Evolutionary conservation across 2,329 filamentous ascomycete genomes (phyloP).

Genomic region (Neoascochyta sp.): DNA sequence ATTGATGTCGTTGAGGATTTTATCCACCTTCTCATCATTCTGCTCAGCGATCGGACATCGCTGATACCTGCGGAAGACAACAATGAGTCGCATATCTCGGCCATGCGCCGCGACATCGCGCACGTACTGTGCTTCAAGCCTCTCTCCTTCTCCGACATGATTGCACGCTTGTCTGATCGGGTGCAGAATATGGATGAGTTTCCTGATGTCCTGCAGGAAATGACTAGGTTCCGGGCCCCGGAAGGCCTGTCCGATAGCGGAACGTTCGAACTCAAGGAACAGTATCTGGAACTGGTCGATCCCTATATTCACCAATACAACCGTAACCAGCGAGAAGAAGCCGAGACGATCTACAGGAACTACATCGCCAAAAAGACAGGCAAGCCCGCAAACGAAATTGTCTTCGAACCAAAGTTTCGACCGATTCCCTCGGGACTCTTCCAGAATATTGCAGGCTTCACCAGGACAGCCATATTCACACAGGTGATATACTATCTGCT

Average conservation of each 20-base stretch:
- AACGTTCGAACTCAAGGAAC: slow-evolving; percentile 84
- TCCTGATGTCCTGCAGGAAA: slow-evolving; percentile 75
- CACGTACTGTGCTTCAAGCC: slow-evolving; percentile 97
- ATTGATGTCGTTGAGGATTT: slow-evolving; percentile 95
- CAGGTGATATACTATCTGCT: slow-evolving; percentile 88
- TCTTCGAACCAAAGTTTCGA: slow-evolving; percentile 83
- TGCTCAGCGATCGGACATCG: slow-evolving; percentile 83
- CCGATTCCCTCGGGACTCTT: slow-evolving; percentile 76
- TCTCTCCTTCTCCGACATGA: slow-evolving; percentile 89
- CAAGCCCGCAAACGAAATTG: slow-evolving; percentile 74
- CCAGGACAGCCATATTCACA: slow-evolving; percentile 77
- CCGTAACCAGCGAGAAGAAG: slow-evolving; percentile 95
- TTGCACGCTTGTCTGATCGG: slow-evolving; percentile 79
- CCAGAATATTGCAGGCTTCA: slow-evolving; percentile 71
- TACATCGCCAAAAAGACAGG: slow-evolving; percentile 85
- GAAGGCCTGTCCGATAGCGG: slow-evolving; percentile 91
- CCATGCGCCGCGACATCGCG: slow-evolving; percentile 82
- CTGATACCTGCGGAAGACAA: slow-evolving; percentile 67
- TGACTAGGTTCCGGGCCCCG: slow-evolving; percentile 83
- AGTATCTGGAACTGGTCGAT: slow-evolving; percentile 84
- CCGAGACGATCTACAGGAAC: slow-evolving; percentile 82
- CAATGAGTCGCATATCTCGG: slow-evolving; percentile 60
- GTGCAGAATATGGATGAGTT: slow-evolving; percentile 88
- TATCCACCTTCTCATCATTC: slow-evolving; percentile 84
- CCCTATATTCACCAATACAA: slow-evolving; percentile 95